Conservation (phyloP, 495 filamentous ascomycete species). For the Platismatia glauca region DNA sequence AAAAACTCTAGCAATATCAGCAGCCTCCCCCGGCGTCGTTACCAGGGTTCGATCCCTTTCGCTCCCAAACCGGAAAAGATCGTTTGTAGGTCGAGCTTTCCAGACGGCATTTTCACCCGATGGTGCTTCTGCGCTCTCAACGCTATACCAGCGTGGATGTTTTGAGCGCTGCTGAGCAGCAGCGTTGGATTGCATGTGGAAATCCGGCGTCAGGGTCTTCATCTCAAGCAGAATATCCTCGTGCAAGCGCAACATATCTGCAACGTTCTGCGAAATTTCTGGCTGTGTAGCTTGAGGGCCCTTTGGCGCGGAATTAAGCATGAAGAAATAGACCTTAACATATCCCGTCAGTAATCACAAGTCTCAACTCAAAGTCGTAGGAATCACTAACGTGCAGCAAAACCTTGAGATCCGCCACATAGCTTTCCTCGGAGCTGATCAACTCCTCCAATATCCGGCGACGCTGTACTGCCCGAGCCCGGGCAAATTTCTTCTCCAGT, state of each 20-base stretch:
- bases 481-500: slow-evolving; percentile 60
- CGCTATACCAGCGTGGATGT: slow-evolving; percentile 17
- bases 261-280: slow-evolving; percentile 38
- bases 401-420: slow-evolving; percentile 77
- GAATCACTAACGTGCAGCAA: slow-evolving; percentile 63
- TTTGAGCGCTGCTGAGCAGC: slow-evolving; percentile 26
- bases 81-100: slow-evolving; percentile 5
- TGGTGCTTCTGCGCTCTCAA: neutral
- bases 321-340: slow-evolving; percentile 55
- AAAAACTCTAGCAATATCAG: slow-evolving; percentile 71
- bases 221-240: slow-evolving; percentile 35
- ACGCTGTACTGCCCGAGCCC: slow-evolving; percentile 60
- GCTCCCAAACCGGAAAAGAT: slow-evolving; percentile 12
- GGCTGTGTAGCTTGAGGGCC: slow-evolving; percentile 27
- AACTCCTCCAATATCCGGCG: slow-evolving; percentile 76
- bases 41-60: slow-evolving; percentile 19
- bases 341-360: slow-evolving; percentile 12
- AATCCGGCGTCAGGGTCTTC: slow-evolving; percentile 28
- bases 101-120: neutral
- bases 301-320: slow-evolving; percentile 52
- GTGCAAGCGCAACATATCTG: slow-evolving; percentile 37
- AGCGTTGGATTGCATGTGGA: slow-evolving; percentile 22
- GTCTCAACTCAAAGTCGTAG: neutral
- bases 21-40: slow-evolving; percentile 61
- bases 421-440: slow-evolving; percentile 75